Percentiles rank a stretch among this genome's conserved stretches.
Conservation (phyloP, 768 basidiomycete genomes). For the Coprinopsis strossmayeri region DNA sequence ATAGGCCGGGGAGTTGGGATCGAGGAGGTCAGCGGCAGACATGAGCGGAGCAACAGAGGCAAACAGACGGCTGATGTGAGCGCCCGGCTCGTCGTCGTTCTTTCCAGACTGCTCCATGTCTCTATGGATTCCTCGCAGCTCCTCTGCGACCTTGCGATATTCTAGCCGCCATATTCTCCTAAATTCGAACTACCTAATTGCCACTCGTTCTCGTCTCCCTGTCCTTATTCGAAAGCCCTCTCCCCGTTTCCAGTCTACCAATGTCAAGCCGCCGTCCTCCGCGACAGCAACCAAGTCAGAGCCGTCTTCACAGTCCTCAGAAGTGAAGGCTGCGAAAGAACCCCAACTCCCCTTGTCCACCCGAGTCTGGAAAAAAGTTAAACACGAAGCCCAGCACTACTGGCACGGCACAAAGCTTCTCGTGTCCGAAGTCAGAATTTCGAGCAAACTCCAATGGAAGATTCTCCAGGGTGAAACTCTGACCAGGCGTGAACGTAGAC, state of each 20-base stretch:
- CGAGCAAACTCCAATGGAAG: constrained; percentile 82
- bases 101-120: constrained; percentile 56
- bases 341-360: constrained; percentile 39
- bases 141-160: constrained; percentile 28
- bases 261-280: constrained; percentile 23
- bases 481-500: constrained; percentile 89
- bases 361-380: constrained; percentile 86
- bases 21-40: constrained; percentile 28
- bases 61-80: constrained; percentile 20
- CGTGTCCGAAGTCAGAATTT: constrained; percentile 91
- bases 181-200: not conserved
- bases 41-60: constrained; percentile 20
- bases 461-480: constrained; percentile 85
- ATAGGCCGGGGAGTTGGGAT: constrained; percentile 45
- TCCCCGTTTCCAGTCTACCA: constrained; percentile 22
- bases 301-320: constrained; percentile 32
- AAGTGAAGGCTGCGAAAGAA: constrained; percentile 44
- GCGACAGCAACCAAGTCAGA: constrained; percentile 19
- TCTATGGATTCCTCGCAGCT: constrained; percentile 65
- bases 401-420: constrained; percentile 95
- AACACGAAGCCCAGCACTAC: constrained; percentile 94
- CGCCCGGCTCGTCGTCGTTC: not conserved
- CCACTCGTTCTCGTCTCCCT: constrained; percentile 20
- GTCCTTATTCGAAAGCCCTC: constrained; percentile 9
- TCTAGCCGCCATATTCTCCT: constrained; percentile 26